Conservation (phyloP, 495 filamentous ascomycete species). For the Aspergillus hancockii region DNA sequence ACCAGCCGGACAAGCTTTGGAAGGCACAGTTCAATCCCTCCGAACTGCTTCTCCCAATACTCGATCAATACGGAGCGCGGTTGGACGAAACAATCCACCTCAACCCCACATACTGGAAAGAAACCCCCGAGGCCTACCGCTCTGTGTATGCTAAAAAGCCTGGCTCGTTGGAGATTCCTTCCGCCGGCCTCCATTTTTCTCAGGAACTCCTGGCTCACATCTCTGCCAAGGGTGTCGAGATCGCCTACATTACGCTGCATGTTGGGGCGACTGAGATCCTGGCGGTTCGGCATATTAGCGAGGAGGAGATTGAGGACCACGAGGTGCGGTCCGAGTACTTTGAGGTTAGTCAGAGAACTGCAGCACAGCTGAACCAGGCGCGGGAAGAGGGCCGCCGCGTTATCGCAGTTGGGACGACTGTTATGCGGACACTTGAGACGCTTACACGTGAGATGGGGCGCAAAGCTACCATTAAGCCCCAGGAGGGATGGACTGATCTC, state of each 20-base stretch:
- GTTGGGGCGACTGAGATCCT: slow-evolving; percentile 4
- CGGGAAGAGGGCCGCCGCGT: background rate
- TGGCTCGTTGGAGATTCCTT: slow-evolving; percentile 4
- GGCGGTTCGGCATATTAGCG: background rate
- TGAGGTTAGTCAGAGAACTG: slow-evolving; percentile 6
- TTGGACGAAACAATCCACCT: background rate
- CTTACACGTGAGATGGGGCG: background rate
- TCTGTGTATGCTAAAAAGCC: background rate
- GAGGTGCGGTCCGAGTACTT: slow-evolving; percentile 16
- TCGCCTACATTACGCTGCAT: slow-evolving; percentile 1
- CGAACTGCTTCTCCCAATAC: background rate
- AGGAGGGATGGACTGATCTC: background rate
- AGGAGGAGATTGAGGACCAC: background rate
- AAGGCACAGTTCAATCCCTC: background rate
- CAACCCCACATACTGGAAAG: background rate
- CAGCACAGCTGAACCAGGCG: background rate
- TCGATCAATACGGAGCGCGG: background rate
- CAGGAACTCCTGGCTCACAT: background rate
- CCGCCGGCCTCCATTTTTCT: slow-evolving; percentile 6
- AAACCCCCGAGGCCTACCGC: background rate
- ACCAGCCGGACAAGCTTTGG: background rate
- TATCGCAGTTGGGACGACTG: background rate
- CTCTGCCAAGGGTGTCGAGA: slow-evolving; percentile 1
- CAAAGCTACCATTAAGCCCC: background rate
- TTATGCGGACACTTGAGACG: background rate